Base-by-base conservation (phyloP, 139 green algal species). In the Picochlorum sp. region DNA sequence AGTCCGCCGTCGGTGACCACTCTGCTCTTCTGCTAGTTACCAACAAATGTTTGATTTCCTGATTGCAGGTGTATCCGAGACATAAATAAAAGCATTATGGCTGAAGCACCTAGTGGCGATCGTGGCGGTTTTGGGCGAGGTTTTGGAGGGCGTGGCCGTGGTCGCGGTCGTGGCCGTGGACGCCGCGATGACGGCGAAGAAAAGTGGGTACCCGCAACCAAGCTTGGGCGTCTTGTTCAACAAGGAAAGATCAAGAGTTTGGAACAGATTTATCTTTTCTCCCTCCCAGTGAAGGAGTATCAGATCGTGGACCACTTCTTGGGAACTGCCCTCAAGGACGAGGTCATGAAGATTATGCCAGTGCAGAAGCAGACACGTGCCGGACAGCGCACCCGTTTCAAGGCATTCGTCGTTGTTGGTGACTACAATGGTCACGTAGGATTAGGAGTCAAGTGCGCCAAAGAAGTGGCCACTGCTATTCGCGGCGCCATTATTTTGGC, bases 331-430 rank as follows among this genome's bases (percentile, higher is more conserved):
- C 79, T 95, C 37, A 93, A 95, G 80, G 84, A 94, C 63, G 63
- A 97, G 79, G 90, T 97, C 14, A 98, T 99, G 93, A 97, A 99
- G 86, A 99, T 99, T 69, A 99, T 99, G 93, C 93, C 93, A 33
- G 93, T 99, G 66, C 93, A 99, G 84, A 99, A 99, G 87, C 93
- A 99, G 85, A 99, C 93, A 9, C 88, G 93, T 45, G 93, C 93
- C 32, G 93, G 93, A n/a, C 91, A 98, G 85, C 82, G 93, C 55
- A 99, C 91, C 6, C 82, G 93, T 56, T 99, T 99, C 86, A 99
- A 99, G 85, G 93, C 93, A 4, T 99, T 99, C 76, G 93, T 99
- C 24, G 82, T 96, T 22, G 93, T 99, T 35, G 93, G 93, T n/a
- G 93, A 99, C 83, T 72, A 64, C 78, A 97, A 98, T 71, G 93